These are phyloP conservation scores for Neurospora tetrasperma DNA, from an alignment of 495 filamentous ascomycete genomes.

Conservation along the genomic window DNA sequence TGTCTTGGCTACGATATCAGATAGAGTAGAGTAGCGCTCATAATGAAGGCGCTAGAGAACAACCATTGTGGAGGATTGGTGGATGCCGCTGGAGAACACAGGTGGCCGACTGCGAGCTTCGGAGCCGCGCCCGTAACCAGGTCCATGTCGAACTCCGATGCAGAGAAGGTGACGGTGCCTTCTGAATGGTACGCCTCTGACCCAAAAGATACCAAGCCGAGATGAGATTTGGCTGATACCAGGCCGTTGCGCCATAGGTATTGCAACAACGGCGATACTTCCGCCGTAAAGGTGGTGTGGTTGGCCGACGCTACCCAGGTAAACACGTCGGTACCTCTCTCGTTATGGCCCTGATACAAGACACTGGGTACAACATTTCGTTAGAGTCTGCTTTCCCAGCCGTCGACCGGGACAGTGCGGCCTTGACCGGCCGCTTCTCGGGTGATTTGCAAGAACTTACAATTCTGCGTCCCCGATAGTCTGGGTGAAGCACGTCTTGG, in stretches of 20 bases:
- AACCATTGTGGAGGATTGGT: slow-evolving; percentile 4
- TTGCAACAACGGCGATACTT: slow-evolving; percentile 19
- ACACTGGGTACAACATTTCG: slow-evolving; percentile 3
- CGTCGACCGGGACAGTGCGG: neutral
- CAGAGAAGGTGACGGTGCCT: slow-evolving; percentile 20
- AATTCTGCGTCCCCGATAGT: slow-evolving; percentile 13
- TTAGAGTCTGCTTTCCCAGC: neutral
- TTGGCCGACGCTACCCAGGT: slow-evolving; percentile 16
- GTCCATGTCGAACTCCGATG: slow-evolving; percentile 10
- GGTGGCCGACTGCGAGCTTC: slow-evolving; percentile 1
- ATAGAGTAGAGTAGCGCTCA: slow-evolving; percentile 11
- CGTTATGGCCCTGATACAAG: slow-evolving; percentile 18
- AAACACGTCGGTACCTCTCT: slow-evolving; percentile 18
- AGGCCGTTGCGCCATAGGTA: slow-evolving; percentile 20
- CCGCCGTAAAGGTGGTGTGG: slow-evolving; percentile 14
- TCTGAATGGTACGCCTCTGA: slow-evolving; percentile 19
- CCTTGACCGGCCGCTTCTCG: neutral
- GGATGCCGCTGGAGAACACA: slow-evolving; percentile 4
- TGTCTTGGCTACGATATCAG: slow-evolving; percentile 9
- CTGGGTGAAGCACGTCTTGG: slow-evolving; percentile 3
- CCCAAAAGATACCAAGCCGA: slow-evolving; percentile 20
- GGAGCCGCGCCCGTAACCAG: slow-evolving; percentile 17
- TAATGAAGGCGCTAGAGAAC: slow-evolving; percentile 15
- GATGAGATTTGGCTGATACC: slow-evolving; percentile 11
- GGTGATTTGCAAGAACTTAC: slow-evolving; percentile 7